Conservation (phyloP, 176 grass and related monocot genomes). For the Oryza punctata region DNA sequence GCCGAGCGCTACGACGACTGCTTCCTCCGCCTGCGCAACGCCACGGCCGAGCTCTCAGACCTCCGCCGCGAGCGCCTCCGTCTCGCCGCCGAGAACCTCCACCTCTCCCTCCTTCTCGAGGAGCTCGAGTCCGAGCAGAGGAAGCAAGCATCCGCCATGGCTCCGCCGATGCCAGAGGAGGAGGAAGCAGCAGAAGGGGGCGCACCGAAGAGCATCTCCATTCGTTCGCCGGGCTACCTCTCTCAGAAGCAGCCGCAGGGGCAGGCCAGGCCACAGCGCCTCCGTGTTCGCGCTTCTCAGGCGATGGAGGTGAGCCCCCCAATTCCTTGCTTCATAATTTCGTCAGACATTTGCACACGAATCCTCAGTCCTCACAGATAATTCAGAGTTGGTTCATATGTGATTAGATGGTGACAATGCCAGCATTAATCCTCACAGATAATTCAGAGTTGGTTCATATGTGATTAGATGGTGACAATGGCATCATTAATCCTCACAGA, state of each 20-base stretch:
- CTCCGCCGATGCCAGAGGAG: conserved; percentile 32
- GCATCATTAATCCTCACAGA: no score
- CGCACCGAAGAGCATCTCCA: conserved; percentile 67
- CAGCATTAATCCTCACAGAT: no score
- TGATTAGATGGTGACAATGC: not conserved
- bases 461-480: no score
- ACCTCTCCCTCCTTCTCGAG: conserved; percentile 54
- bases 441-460: no score
- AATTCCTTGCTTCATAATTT: conserved; percentile 18
- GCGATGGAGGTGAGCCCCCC: conserved; percentile 36
- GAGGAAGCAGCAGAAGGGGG: conserved; percentile 32
- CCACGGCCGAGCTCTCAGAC: conserved; percentile 47
- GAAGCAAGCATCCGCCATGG: conserved; percentile 32
- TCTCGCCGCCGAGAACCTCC: conserved; percentile 56
- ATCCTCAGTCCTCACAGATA: not conserved
- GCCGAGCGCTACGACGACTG: conserved; percentile 64
- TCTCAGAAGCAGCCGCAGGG: conserved; percentile 22
- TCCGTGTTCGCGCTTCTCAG: conserved; percentile 45
- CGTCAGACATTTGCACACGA: not conserved
- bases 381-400: conserved; percentile 5
- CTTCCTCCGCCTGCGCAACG: conserved; percentile 51
- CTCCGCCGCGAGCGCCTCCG: conserved; percentile 60
- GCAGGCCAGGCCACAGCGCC: conserved; percentile 46
- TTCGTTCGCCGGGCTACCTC: conserved; percentile 57
- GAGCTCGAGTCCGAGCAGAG: conserved; percentile 53